A percentile compares a stretch with the other conserved stretches of the same genome.
These are phyloP conservation scores for Gleditsia sinensis DNA, from an alignment of 306 rosid species.

Conservation along the genomic window DNA sequence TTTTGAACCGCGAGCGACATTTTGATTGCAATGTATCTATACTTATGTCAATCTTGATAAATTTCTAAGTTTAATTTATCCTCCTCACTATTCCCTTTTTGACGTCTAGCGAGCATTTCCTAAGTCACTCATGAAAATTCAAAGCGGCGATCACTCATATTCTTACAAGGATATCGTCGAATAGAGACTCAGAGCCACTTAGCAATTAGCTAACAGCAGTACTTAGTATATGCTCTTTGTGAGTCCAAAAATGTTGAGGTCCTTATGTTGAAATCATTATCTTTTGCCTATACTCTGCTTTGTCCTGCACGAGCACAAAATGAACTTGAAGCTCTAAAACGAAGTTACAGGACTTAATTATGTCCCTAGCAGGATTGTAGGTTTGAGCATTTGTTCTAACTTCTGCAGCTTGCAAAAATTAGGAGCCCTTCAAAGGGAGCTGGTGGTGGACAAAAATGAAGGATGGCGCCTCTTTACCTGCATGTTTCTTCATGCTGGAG, in stretches of 20 bases:
- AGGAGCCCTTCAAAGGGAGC: constrained; percentile 65
- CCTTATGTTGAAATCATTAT: background rate
- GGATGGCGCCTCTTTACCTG: constrained; percentile 81
- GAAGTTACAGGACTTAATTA: background rate
- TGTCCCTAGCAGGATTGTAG: background rate
- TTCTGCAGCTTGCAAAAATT: constrained; percentile 55
- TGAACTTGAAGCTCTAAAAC: background rate
- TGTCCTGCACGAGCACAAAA: background rate
- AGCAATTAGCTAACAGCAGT: background rate
- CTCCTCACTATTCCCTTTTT: background rate
- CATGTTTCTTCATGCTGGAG: constrained; percentile 98
- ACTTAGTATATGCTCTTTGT: too few relatives aligned
- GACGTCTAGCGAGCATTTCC: background rate
- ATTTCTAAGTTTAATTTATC: background rate
- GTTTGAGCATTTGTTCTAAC: constrained; percentile 14
- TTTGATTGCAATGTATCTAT: background rate
- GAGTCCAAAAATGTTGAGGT: background rate
- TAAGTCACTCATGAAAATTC: background rate
- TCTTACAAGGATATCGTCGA: background rate
- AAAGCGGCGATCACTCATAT: background rate
- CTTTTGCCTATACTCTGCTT: background rate
- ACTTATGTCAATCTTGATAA: background rate
- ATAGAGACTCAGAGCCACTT: background rate
- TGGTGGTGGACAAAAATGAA: constrained; percentile 56
- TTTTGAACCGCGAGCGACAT: background rate